These are phyloP conservation scores for Pythium biforme DNA, from an alignment of 352 stramenopile genomes.

Conservation along the genomic window DNA sequence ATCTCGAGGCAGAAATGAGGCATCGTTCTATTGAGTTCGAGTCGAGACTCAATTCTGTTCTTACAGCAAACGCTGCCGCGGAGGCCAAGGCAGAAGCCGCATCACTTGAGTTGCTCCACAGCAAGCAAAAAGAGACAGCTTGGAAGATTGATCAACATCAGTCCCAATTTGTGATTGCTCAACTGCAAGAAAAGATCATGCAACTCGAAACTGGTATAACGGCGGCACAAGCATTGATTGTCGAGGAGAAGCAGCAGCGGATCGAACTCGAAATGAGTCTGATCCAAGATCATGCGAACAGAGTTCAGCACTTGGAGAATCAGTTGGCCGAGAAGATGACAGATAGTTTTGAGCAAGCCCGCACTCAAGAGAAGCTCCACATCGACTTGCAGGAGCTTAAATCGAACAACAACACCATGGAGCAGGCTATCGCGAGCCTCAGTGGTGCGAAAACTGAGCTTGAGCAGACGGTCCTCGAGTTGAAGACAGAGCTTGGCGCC, in stretches of 20 bases:
- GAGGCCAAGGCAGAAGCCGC: constrained; percentile 45
- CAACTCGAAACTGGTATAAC: constrained; percentile 31
- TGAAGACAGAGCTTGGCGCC: background rate
- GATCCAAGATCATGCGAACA: background rate
- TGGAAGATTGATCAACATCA: constrained; percentile 52
- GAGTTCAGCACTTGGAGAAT: constrained; percentile 7
- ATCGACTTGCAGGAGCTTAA: background rate
- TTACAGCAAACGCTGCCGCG: constrained; percentile 32
- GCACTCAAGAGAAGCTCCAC: background rate
- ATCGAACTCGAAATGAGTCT: constrained; percentile 19
- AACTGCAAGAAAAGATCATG: constrained; percentile 26
- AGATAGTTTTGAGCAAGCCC: constrained; percentile 1
- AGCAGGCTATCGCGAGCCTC: too few relatives aligned
- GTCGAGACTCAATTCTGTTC: constrained; percentile 38
- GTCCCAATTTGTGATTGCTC: constrained; percentile 33
- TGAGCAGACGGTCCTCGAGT: background rate
- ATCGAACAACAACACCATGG: too few relatives aligned
- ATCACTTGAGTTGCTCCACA: constrained; percentile 50
- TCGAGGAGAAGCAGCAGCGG: constrained; percentile 35
- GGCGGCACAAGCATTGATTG: constrained; percentile 21
- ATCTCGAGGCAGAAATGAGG: constrained; percentile 44
- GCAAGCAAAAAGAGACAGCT: constrained; percentile 61
- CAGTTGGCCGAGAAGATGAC: constrained; percentile 18
- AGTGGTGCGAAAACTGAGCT: background rate
- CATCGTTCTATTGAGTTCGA: constrained; percentile 46